Base-by-base conservation (phyloP, 192 early-diverging fungal species). In the Gryganskiella cystojenkinii region DNA sequence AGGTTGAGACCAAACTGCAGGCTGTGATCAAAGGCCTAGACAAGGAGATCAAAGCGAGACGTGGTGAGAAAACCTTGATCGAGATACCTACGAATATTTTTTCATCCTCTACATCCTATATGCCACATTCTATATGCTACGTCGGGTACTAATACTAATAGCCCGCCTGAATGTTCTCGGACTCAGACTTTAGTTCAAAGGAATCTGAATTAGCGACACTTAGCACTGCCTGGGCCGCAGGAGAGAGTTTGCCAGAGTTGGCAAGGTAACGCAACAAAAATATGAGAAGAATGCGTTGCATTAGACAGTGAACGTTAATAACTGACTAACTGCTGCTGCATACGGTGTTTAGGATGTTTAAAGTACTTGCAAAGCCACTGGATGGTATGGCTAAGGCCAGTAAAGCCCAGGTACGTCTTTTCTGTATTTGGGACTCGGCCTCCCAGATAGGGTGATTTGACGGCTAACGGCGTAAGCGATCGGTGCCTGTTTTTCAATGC, bases 381-480 rank as follows among this genome's bases (percentile, higher is more conserved):
- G 74, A 78, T 46, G 74, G 74, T 11, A 69, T 78, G 58, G 53
- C 74, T 14, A 78, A 78, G 46, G 66, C 74, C 27, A 78, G 74
- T 42, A 78, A 78, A 45, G 74, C 74, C 35, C 74, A 78, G 61
- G 74, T 78, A 69, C 3, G 52, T 2, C 19, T 40, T 13, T 1
- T 5, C 52, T 31, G 28, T 14, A 6, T 4, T 17, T 13, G 3
- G 11, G 11, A 33, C 28, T 57, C 20, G 56, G 20, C 37, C 4
- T 11, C 1, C 10, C 24, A 55, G 10, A 3, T 3, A 57, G 1
- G 35, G 10, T n/a, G 30, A 20, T 40, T 40, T 40, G 1, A n/a
- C 1, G 28, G 15, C 28, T 6, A 30, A 5, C 7, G 28, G 11
- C 24, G 28, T 33, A 33, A 54, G 25, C n/a, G 19, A 15, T 9